Conservation (phyloP, 2,329 filamentous ascomycete species). For the Acarospora socialis region DNA sequence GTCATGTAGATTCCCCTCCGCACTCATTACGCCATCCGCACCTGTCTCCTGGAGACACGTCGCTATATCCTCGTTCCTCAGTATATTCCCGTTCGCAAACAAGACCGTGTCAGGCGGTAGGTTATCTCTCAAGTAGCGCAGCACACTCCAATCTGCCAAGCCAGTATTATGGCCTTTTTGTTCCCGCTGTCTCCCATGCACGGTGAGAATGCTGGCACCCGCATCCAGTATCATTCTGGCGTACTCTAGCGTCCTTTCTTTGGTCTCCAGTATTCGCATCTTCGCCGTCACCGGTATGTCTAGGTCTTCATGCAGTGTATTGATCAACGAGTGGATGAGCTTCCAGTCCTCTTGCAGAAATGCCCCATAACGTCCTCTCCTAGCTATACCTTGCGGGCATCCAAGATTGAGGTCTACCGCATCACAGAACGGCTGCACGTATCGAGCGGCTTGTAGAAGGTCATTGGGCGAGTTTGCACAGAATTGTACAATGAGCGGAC, state of each 20-base stretch:
- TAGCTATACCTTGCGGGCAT: slow-evolving; percentile 90
- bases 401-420: slow-evolving; percentile 91
- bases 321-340: slow-evolving; percentile 68
- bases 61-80: slow-evolving; percentile 65
- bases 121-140: slow-evolving; percentile 68
- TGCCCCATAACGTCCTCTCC: slow-evolving; percentile 78
- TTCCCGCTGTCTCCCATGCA: slow-evolving; percentile 76
- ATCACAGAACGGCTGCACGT: slow-evolving; percentile 77
- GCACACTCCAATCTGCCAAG: slow-evolving; percentile 77
- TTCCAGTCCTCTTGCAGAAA: slow-evolving; percentile 90
- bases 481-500: slow-evolving; percentile 91
- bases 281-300: slow-evolving; percentile 84
- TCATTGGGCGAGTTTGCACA: slow-evolving; percentile 45
- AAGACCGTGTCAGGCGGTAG: slow-evolving; percentile 79
- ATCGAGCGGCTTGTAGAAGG: slow-evolving; percentile 49
- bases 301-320: slow-evolving; percentile 64
- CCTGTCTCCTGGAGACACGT: slow-evolving; percentile 69
- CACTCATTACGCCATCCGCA: slow-evolving; percentile 87
- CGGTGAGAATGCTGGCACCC: slow-evolving; percentile 82
- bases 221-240: slow-evolving; percentile 74
- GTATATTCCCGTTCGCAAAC: slow-evolving; percentile 91
- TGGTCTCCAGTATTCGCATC: slow-evolving; percentile 77
- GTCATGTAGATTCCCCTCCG: slow-evolving; percentile 87
- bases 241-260: slow-evolving; percentile 75
- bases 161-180: slow-evolving; percentile 96